Evolutionary conservation across 1,139 yeast genomes (phyloP).

Genomic region (Diutina ranongensis): DNA sequence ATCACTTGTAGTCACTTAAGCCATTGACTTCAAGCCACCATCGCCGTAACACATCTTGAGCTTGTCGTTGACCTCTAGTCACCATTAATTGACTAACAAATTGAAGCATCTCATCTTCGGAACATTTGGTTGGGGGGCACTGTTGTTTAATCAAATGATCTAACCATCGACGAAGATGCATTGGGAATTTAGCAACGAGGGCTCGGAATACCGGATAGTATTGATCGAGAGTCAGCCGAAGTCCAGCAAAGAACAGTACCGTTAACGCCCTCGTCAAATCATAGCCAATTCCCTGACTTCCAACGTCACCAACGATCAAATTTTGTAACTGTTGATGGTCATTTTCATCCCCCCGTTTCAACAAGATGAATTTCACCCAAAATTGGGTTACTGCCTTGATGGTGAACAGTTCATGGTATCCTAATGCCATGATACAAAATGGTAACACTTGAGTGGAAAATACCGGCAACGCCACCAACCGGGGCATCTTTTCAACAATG

Average conservation of each 20-base stretch:
- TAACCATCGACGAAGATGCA: slow-evolving; percentile 38
- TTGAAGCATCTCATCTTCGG: slow-evolving; percentile 15
- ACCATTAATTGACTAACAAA: slow-evolving; percentile 46
- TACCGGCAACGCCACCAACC: slow-evolving; percentile 19
- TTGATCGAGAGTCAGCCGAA: slow-evolving; percentile 52
- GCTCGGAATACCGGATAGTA: slow-evolving; percentile 44
- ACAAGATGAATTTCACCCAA: slow-evolving; percentile 47
- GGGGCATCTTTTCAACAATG: slow-evolving; percentile 39
- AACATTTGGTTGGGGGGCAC: slow-evolving; percentile 3
- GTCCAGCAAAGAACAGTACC: slow-evolving; percentile 28
- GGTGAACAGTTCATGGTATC: slow-evolving; percentile 52
- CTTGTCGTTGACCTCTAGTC: slow-evolving; percentile 55
- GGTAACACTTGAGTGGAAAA: slow-evolving; percentile 26
- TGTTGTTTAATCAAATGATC: slow-evolving; percentile 16
- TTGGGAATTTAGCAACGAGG: slow-evolving; percentile 41
- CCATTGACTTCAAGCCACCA: slow-evolving; percentile 55
- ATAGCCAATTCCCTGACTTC: slow-evolving; percentile 26
- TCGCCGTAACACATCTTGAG: slow-evolving; percentile 42
- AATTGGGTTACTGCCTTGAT: slow-evolving; percentile 51
- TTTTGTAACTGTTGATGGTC: slow-evolving; percentile 24
- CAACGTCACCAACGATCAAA: slow-evolving; percentile 20
- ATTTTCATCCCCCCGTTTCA: slow-evolving; percentile 39
- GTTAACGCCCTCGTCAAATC: slow-evolving; percentile 22
- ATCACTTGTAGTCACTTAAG: slow-evolving; percentile 28
- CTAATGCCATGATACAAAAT: slow-evolving; percentile 33